Evolutionary conservation across 306 rosid species (phyloP).

Genomic region (Betula pendula): DNA sequence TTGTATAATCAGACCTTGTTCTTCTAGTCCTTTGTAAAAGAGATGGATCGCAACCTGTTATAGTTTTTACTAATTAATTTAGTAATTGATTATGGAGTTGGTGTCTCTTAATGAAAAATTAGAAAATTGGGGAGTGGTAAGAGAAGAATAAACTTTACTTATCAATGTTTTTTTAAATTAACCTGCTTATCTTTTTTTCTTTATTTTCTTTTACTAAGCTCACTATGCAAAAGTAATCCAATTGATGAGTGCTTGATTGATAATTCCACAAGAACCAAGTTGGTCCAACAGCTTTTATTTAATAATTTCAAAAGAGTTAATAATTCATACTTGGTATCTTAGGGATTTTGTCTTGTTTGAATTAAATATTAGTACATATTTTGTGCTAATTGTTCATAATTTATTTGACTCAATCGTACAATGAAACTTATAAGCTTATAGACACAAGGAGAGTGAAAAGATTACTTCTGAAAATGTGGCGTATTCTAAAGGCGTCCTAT

Average conservation of each 20-base stretch:
- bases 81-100: neutral
- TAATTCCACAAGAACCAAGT: neutral
- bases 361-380: no score
- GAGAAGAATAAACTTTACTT: neutral
- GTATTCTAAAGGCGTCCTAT: neutral
- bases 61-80: neutral
- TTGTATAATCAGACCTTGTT: neutral
- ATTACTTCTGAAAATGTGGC: neutral
- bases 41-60: neutral
- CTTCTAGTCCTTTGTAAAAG: neutral
- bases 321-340: neutral
- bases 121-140: neutral
- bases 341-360: no score
- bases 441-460: neutral
- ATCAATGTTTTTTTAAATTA: no score
- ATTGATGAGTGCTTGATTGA: neutral
- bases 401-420: no score
- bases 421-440: no score
- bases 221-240: neutral
- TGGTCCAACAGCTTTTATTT: neutral
- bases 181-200: neutral
- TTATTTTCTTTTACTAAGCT: no score
- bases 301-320: no score
- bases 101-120: neutral
- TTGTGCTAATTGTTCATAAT: no score